Conservation (phyloP, 192 early-diverging fungal species). For the Kappamyces sp. region DNA sequence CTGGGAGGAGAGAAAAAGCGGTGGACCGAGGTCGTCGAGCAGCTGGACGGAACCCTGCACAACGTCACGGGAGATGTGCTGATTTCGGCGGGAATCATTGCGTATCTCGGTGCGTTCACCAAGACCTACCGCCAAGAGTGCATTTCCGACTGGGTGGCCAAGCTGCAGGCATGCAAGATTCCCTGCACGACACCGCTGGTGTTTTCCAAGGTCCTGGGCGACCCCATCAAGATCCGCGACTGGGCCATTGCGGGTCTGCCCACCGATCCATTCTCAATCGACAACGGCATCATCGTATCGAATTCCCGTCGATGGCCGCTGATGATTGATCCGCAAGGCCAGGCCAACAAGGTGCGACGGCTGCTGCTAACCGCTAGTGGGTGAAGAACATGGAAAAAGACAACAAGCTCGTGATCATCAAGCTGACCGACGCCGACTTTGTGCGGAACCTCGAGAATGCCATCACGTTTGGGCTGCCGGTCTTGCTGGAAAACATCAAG, state of each 20-base stretch:
- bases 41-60: slow-evolving; percentile 40
- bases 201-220: slow-evolving; percentile 51
- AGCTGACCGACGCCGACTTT: slow-evolving; percentile 55
- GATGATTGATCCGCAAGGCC: slow-evolving; percentile 62
- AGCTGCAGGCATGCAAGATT: slow-evolving; percentile 33
- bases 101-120: slow-evolving; percentile 58
- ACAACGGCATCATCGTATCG: slow-evolving; percentile 60
- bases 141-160: slow-evolving; percentile 36
- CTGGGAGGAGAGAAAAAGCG: slow-evolving; percentile 57
- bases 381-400: slow-evolving; percentile 64
- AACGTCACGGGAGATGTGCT: slow-evolving; percentile 57
- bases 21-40: slow-evolving; percentile 51
- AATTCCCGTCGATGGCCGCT: slow-evolving; percentile 56
- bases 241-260: slow-evolving; percentile 62
- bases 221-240: slow-evolving; percentile 52
- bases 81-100: slow-evolving; percentile 55
- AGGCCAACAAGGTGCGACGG: slow-evolving; percentile 30
- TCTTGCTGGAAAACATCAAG: slow-evolving; percentile 61
- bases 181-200: slow-evolving; percentile 51
- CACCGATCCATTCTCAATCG: slow-evolving; percentile 53
- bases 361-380: slow-evolving; percentile 42
- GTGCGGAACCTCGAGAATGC: slow-evolving; percentile 56
- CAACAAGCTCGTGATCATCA: slow-evolving; percentile 56
- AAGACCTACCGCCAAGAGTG: slow-evolving; percentile 48
- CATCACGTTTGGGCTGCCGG: slow-evolving; percentile 55